Conservation (phyloP, 192 early-diverging fungal species). For the Backusella australiensis region DNA sequence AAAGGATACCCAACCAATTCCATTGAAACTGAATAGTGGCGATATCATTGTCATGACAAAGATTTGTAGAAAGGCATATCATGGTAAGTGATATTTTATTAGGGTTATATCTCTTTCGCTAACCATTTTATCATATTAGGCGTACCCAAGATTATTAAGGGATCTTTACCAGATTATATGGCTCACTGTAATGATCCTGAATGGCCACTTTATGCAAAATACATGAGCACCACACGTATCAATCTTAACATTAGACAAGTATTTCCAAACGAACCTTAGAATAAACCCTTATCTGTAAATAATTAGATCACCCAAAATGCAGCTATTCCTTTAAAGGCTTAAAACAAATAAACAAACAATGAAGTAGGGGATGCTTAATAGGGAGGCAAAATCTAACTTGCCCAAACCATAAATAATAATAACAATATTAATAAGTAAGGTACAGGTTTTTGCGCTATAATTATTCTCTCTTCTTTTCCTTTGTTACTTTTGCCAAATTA, state of each 20-base stretch:
- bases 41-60: slow-evolving; percentile 90
- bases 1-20: slow-evolving; percentile 63
- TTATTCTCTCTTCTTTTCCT: not conserved
- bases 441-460: not conserved
- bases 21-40: slow-evolving; percentile 78
- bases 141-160: slow-evolving; percentile 78
- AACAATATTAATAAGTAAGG: not conserved
- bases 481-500: not conserved
- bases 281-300: not conserved
- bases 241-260: slow-evolving; percentile 94
- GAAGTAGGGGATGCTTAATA: not conserved
- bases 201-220: slow-evolving; percentile 72
- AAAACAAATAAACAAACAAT: not conserved
- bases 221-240: slow-evolving; percentile 66
- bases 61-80: slow-evolving; percentile 68
- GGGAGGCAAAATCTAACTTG: not conserved
- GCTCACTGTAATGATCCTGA: slow-evolving; percentile 35
- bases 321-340: not conserved
- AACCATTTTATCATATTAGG: slow-evolving; percentile 22
- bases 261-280: not conserved
- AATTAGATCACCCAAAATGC: not conserved
- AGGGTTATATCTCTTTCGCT: not conserved
- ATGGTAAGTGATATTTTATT: slow-evolving; percentile 52
- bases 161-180: slow-evolving; percentile 68
- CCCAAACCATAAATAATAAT: not conserved